A percentile compares a stretch with the other conserved stretches of the same genome.
Conservation (phyloP, 495 filamentous ascomycete species). For the Pseudomonodictys pantanalensis region DNA sequence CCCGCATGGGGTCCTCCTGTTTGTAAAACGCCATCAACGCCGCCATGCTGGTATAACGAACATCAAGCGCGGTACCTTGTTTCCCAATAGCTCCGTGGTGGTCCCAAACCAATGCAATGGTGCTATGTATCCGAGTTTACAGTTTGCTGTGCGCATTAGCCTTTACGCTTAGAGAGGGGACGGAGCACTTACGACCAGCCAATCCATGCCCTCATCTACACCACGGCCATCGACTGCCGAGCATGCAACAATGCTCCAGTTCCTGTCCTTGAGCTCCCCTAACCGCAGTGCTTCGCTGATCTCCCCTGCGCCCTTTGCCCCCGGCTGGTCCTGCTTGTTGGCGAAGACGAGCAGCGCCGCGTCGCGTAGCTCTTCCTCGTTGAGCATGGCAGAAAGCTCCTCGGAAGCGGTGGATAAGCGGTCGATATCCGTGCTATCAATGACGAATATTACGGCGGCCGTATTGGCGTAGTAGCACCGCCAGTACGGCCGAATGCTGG, state of each 20-base stretch:
- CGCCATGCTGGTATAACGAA: conserved; percentile 14
- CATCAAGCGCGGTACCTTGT: too few species aligned
- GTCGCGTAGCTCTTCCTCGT: conserved; percentile 92
- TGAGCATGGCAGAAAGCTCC: conserved; percentile 90
- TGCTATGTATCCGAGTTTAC: conserved; percentile 18
- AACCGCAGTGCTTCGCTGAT: conserved; percentile 89
- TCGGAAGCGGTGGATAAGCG: conserved; percentile 87
- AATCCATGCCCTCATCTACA: conserved; percentile 96
- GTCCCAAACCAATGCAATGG: too few species aligned
- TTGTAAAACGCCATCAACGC: conserved; percentile 18
- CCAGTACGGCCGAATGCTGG: conserved; percentile 96
- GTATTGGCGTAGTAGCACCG: conserved; percentile 99
- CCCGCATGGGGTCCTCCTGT: too few species aligned
- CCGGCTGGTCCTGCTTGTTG: conserved; percentile 98
- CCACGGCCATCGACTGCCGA: conserved; percentile 93
- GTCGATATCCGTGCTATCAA: conserved; percentile 96
- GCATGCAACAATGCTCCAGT: conserved; percentile 98
- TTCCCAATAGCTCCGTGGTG: too few species aligned
- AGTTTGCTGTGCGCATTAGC: conserved; percentile 16
- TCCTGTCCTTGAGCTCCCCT: conserved; percentile 87
- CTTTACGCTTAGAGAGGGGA: neutral
- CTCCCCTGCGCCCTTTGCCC: conserved; percentile 92
- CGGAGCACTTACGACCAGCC: conserved; percentile 82
- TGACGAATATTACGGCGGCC: conserved; percentile 97
- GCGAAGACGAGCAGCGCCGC: conserved; percentile 92